Evolutionary conservation across 352 stramenopile species (phyloP), one percentile per base, ranked within the genome.

Genomic region (Pythium oligandrum): DNA sequence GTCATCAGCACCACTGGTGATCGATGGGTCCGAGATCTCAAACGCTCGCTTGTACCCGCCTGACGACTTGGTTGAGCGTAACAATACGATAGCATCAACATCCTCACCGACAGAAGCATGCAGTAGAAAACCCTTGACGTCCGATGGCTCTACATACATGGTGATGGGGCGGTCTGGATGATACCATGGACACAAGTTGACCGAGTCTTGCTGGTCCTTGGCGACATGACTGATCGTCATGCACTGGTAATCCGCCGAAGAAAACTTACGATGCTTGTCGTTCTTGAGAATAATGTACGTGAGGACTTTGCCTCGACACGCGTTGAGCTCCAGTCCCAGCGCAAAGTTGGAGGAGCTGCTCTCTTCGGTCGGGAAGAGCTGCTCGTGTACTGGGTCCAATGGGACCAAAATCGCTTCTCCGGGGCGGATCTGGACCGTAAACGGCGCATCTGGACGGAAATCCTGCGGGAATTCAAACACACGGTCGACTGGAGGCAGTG

Each of bases 231-330:
- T 37, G 1, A 51, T 51, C n/a, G 45, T 51, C 12, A 51, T 39
- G 45, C 66, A 75, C 51, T 75, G 66, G 55, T 75, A 71, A 26
- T 40, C 37, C 2, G 66, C 63, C 1, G 63, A 64, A 31, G 66
- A 75, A 32, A 75, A 62, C 3, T n/a, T 53, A 10, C 44, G 45
- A 3, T 42, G 43, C 10, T 32, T n/a, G 51, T 30, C 54, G 32
- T 70, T 11, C 44, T 12, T 40, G 46, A 59, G 57, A 38, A 43
- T 33, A 17, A 75, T 43, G 33, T 63, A 71, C 32, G 57, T 61
- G 34, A 68, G 54, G 39, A 73, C 35, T 30, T 46, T 53, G 31
- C 67, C 67, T 6, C 36, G 11, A 52, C 67, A 75, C 12, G 46
- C 52, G 57, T 51, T 75, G 17, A 75, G 48, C 35, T 75, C 67